Evolutionary conservation across 768 basidiomycete genomes (phyloP).

Genomic region (Phallus indusiatus): DNA sequence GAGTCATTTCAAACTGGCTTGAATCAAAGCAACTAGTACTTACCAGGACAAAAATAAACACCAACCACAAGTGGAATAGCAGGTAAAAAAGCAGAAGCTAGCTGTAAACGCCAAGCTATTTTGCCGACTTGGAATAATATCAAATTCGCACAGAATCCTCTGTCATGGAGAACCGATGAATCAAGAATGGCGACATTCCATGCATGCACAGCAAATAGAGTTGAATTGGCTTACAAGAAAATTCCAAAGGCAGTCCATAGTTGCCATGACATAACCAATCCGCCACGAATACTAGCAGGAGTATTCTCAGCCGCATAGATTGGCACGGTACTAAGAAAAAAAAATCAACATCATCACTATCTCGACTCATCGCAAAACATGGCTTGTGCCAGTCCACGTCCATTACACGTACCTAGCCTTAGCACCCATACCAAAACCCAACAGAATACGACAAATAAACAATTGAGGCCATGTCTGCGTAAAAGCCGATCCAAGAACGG

Average conservation of each 20-base stretch:
- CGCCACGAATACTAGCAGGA: conserved; percentile 29
- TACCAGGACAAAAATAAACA: conserved; percentile 47
- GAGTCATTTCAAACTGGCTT: background rate
- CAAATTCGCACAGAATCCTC: conserved; percentile 25
- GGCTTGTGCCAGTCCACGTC: background rate
- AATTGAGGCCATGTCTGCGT: conserved; percentile 48
- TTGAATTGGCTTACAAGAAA: conserved; percentile 14
- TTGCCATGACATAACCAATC: conserved; percentile 29
- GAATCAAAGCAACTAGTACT: background rate
- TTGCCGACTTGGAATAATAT: conserved; percentile 21
- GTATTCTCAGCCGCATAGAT: conserved; percentile 48
- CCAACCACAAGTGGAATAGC: conserved; percentile 35
- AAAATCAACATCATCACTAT: too few species aligned
- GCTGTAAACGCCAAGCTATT: conserved; percentile 31
- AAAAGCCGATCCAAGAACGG: conserved; percentile 26
- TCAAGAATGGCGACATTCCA: too few species aligned
- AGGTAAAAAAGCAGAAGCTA: conserved; percentile 27
- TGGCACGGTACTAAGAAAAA: conserved; percentile 40
- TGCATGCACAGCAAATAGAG: background rate
- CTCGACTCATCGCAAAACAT: background rate
- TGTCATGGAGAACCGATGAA: background rate
- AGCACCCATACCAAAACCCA: conserved; percentile 58
- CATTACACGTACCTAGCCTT: conserved; percentile 38
- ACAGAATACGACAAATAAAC: conserved; percentile 41
- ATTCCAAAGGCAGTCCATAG: conserved; percentile 31